These are phyloP conservation scores for Pseudotsuga menziesii DNA, from an alignment of 75 land plant genomes.

Conservation along the genomic window DNA sequence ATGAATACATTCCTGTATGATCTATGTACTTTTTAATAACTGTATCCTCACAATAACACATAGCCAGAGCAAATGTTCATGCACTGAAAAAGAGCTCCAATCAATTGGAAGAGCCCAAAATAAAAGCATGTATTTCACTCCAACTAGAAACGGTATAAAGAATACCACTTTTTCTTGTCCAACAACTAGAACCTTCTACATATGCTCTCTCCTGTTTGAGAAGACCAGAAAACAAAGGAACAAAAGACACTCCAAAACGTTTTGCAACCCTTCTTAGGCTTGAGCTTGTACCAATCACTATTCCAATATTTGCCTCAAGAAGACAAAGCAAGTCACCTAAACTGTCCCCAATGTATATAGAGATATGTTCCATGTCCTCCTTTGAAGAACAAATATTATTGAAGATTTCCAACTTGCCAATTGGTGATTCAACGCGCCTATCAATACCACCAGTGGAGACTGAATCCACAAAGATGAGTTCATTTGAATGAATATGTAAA, in stretches of 20 bases:
- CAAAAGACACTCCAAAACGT: slow-evolving; percentile 68
- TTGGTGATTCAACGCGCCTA: slow-evolving; percentile 66
- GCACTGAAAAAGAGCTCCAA: too few relatives aligned
- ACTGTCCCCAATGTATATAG: slow-evolving; percentile 88
- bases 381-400: slow-evolving; percentile 15
- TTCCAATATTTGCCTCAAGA: slow-evolving; percentile 86
- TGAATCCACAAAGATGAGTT: slow-evolving; percentile 47
- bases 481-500: slow-evolving; percentile 75
- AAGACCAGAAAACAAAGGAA: slow-evolving; percentile 56
- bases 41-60: too few relatives aligned
- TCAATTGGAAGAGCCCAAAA: slow-evolving; percentile 9
- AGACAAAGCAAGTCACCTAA: slow-evolving; percentile 90
- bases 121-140: slow-evolving; percentile 15
- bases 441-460: slow-evolving; percentile 69
- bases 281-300: slow-evolving; percentile 69
- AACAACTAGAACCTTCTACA: slow-evolving; percentile 13
- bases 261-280: slow-evolving; percentile 56
- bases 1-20: too few relatives aligned
- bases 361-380: slow-evolving; percentile 21
- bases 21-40: too few relatives aligned
- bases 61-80: too few relatives aligned
- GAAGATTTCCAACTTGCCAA: slow-evolving; percentile 67
- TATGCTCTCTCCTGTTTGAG: slow-evolving; percentile 40
- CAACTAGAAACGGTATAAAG: slow-evolving; percentile 10
- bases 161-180: slow-evolving; percentile 10